Base-by-base conservation (phyloP, 306 rosid species). In the Trichosanthes cucumerina region DNA sequence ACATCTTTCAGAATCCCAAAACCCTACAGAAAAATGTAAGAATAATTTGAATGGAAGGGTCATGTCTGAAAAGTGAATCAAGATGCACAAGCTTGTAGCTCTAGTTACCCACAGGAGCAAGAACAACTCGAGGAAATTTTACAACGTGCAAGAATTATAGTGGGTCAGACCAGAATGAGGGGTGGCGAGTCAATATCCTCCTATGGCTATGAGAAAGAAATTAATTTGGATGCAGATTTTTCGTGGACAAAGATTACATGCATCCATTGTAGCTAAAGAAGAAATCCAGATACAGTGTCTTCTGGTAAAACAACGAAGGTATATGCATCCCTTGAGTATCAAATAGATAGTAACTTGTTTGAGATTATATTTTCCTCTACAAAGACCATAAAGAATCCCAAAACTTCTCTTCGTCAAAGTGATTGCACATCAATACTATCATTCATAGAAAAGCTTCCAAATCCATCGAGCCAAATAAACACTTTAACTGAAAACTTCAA, bases 1-100 rank as follows among this genome's bases (percentile, higher is more conserved):
- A 89, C 89, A 85, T 93, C 93, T 73, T 87, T 89, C 63, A 90
- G 85, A 79, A 79, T 82, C 78, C 90, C 93, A 82, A 89, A 87
- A 80, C 94, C 94, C 96, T 93, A 86, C 1, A 63, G 85, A 75
- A 80, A 83, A 47, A 79, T 41, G 62, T 72, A n/a, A 54, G n/a
- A 8, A 28, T 7, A 11, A 73, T 13, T 47, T 2, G 14, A 34
- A 41, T 23, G 50, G 43, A 19, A 76, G 43, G 79, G 19, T 19
- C 14, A n/a, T 28, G 59, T 47, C 77, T 47, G 24, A 47, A 47
- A 72, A 47, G 59, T 15, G 34, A 26, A 72, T 72, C 56, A 70
- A 70, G 21, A 44, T 46, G 21, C 76, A 70, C 56, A 6, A 19
- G n/a, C 56, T 41, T 24, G 59, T 21, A 46, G 43, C 59, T 26